Percentiles rank a stretch among this genome's conserved stretches.
These are phyloP conservation scores for Rhodocollybia butyracea DNA, from an alignment of 768 basidiomycete genomes.

Conservation along the genomic window DNA sequence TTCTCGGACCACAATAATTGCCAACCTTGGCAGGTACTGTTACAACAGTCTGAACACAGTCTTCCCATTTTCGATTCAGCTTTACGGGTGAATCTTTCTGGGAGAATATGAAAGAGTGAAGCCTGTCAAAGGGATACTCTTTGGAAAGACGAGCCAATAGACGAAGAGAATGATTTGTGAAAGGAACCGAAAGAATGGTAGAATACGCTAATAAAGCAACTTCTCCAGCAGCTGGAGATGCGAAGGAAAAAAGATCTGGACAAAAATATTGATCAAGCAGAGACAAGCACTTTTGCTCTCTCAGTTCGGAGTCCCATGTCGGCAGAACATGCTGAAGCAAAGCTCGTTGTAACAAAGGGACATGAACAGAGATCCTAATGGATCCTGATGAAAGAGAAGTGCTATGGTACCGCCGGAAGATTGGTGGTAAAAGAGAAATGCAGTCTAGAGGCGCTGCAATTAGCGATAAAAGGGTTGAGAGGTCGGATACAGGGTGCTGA, in stretches of 20 bases:
- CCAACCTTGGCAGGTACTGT: slow-evolving; percentile 75
- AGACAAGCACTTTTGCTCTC: slow-evolving; percentile 39
- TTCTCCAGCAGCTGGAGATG: slow-evolving; percentile 46
- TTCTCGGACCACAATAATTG: slow-evolving; percentile 53
- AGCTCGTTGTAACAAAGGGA: slow-evolving; percentile 59
- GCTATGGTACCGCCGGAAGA: slow-evolving; percentile 41
- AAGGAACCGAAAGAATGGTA: slow-evolving; percentile 50
- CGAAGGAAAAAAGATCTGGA: slow-evolving; percentile 57
- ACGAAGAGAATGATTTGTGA: slow-evolving; percentile 47
- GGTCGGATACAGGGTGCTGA: slow-evolving; percentile 43
- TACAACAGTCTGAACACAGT: slow-evolving; percentile 62
- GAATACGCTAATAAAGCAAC: slow-evolving; percentile 62
- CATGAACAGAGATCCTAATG: slow-evolving; percentile 34
- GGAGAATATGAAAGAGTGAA: slow-evolving; percentile 52
- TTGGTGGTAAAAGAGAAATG: slow-evolving; percentile 58
- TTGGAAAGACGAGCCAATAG: slow-evolving; percentile 52
- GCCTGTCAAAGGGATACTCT: slow-evolving; percentile 67
- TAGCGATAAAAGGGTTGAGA: slow-evolving; percentile 50
- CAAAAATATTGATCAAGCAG: slow-evolving; percentile 72
- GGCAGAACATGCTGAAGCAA: slow-evolving; percentile 66
- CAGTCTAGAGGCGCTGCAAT: slow-evolving; percentile 56
- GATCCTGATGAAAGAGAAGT: slow-evolving; percentile 30
- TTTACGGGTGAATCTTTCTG: slow-evolving; percentile 19
- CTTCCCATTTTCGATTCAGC: slow-evolving; percentile 62
- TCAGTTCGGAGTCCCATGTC: slow-evolving; percentile 59